phyloP scores from a whole-genome alignment of 176 grass and related monocot species.

The Carex littledalei region DNA sequence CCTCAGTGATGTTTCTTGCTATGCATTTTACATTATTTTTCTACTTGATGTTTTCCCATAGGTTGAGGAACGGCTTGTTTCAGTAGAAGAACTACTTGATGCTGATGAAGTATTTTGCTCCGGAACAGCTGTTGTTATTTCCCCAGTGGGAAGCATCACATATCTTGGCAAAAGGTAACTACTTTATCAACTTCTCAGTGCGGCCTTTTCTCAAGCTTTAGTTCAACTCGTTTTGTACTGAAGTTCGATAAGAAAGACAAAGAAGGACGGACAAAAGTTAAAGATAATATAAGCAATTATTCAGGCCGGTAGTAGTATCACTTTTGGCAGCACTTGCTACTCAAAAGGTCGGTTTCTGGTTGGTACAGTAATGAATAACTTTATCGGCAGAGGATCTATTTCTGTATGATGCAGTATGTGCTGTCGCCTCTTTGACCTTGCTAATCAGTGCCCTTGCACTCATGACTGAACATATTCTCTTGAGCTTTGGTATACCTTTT shows the following conservation, averaged over 20 bases:
- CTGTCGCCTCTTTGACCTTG: not conserved
- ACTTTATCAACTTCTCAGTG: not conserved
- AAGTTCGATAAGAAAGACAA: not conserved
- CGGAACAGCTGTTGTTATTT: slow-evolving; percentile 79
- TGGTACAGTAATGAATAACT: not conserved
- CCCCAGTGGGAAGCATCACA: slow-evolving; percentile 88
- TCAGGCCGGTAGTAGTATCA: not conserved
- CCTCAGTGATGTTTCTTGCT: not conserved
- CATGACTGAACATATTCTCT: not conserved
- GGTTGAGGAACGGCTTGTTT: slow-evolving; percentile 77
- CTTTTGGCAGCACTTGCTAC: not conserved
- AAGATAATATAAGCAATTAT: not conserved
- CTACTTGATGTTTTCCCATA: slow-evolving; percentile 28
- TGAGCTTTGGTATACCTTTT: not conserved
- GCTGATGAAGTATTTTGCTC: slow-evolving; percentile 96
- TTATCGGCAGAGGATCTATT: not conserved
- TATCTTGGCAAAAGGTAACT: slow-evolving; percentile 73
- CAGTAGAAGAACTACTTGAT: slow-evolving; percentile 76
- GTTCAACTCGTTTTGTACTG: not conserved
- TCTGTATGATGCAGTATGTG: not conserved
- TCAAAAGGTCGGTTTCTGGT: not conserved
- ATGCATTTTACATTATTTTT: not conserved
- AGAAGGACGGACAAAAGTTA: not conserved
- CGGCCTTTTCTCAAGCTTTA: not conserved
- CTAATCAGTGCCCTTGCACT: not conserved